phyloP scores from a whole-genome alignment of 2,329 filamentous ascomycete genomes.

The Fusarium illudens region DNA sequence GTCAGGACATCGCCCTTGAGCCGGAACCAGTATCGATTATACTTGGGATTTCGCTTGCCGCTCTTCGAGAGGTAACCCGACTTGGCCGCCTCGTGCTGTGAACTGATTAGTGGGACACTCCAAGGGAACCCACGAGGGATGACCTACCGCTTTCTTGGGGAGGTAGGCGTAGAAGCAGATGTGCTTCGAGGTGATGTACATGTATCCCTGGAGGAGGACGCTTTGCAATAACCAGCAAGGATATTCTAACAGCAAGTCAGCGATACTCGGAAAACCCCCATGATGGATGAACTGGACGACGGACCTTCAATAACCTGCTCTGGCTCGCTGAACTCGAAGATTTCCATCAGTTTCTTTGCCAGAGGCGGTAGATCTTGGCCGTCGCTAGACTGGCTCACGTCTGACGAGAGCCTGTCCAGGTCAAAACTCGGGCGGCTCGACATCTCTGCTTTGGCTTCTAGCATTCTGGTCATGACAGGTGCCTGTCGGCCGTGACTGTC shows the following conservation, averaged over 20 bases:
- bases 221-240: conserved; percentile 93
- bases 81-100: conserved; percentile 76
- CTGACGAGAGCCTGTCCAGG: conserved; percentile 56
- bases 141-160: conserved; percentile 84
- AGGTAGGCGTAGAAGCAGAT: conserved; percentile 98
- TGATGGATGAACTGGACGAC: conserved; percentile 3
- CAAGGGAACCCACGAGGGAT: background rate
- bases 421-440: conserved; percentile 66
- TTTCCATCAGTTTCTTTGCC: conserved; percentile 78
- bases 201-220: conserved; percentile 89
- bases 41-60: conserved; percentile 86
- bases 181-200: conserved; percentile 93
- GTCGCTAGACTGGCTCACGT: conserved; percentile 47
- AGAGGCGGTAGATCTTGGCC: conserved; percentile 64
- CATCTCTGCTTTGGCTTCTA: conserved; percentile 75
- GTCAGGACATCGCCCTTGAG: conserved; percentile 91
- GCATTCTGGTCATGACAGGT: conserved; percentile 80
- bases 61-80: conserved; percentile 90
- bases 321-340: conserved; percentile 81
- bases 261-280: conserved; percentile 8
- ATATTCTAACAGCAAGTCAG: conserved; percentile 68
- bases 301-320: conserved; percentile 85
- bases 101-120: conserved; percentile 20
- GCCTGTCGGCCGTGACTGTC: conserved; percentile 61
- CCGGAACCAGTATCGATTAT: conserved; percentile 91